phyloP scores from a whole-genome alignment of 2,329 filamentous ascomycete species.

The Fusarium pseudocircinatum region DNA sequence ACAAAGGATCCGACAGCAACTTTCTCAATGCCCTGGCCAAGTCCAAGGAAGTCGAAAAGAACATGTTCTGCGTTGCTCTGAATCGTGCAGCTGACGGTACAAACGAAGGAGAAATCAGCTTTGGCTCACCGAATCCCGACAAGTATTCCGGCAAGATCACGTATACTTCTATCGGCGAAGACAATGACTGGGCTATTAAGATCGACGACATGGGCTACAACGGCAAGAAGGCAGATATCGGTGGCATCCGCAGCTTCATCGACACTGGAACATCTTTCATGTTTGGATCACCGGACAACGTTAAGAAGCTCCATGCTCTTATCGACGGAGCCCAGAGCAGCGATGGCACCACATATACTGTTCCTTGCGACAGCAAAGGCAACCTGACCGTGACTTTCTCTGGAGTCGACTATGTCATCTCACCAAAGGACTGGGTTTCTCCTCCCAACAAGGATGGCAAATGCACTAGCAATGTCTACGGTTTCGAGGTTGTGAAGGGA shows the following conservation, averaged over 20 bases:
- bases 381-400: slow-evolving; percentile 74
- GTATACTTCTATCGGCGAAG: slow-evolving; percentile 67
- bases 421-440: slow-evolving; percentile 76
- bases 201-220: slow-evolving; percentile 73
- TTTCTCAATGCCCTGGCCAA: slow-evolving; percentile 71
- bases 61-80: slow-evolving; percentile 77
- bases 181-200: slow-evolving; percentile 77
- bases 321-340: slow-evolving; percentile 69
- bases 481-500: slow-evolving; percentile 70
- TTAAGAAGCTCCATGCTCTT: slow-evolving; percentile 71
- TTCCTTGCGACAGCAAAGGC: slow-evolving; percentile 76
- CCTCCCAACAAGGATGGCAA: slow-evolving; percentile 54
- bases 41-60: slow-evolving; percentile 65
- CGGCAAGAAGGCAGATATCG: slow-evolving; percentile 66
- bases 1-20: slow-evolving; percentile 67
- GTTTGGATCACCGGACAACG: slow-evolving; percentile 74
- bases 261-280: slow-evolving; percentile 87
- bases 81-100: slow-evolving; percentile 71
- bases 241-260: slow-evolving; percentile 72
- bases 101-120: slow-evolving; percentile 80
- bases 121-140: slow-evolving; percentile 74
- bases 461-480: slow-evolving; percentile 79
- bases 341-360: slow-evolving; percentile 70
- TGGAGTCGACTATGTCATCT: slow-evolving; percentile 72
- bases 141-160: slow-evolving; percentile 75